Base-by-base conservation (phyloP, 495 filamentous ascomycete genomes). In the Jackrogersella multiformis region DNA sequence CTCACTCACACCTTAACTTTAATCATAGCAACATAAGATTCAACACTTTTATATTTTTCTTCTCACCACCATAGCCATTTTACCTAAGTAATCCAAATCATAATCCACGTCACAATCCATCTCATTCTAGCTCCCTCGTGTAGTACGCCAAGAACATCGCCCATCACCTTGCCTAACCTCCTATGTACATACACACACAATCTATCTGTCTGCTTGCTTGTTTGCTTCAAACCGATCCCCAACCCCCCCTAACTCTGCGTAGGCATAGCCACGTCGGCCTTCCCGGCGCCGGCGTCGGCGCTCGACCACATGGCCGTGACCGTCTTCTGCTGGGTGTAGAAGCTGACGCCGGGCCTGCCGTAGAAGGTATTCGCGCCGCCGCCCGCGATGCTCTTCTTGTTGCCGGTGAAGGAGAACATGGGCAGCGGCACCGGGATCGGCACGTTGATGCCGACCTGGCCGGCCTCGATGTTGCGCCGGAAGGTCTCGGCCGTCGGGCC, bases 351-450 rank as follows among this genome's bases (percentile, higher is more conserved):
- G 13, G 92, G 90, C 78, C 92, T 90, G 53, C 95, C 95, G 73
- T 99, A 99, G 74, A 99, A 99, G 8, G 92, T 94, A 79, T 89
- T 97, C 36, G 91, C 93, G 57, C 95, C 94, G 20, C 94, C 93
- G 36, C 95, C 95, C 0, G 95, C 95, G 46, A 99, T 85, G 74
- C 90, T 94, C 83, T 90, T 93, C 89, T 99, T 99, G 80, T 98
- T 99, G 54, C 95, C 95, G 16, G 95, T 99, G 81, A 99, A 99
- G 53, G 87, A 91, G 80, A 97, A 99, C 91, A 97, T 96, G 71
- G 94, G 92, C 36, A 96, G 82, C 13, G 95, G 94, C 4, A 97
- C 94, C 6, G 86, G 86, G 59, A 94, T 94, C 21, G 92, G 92
- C 16, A 94, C 90, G 67, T 93, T 93, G 77, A 93, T 88, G 28